These are phyloP conservation scores for Russula abietina DNA, from an alignment of 768 basidiomycete species.

Conservation along the genomic window DNA sequence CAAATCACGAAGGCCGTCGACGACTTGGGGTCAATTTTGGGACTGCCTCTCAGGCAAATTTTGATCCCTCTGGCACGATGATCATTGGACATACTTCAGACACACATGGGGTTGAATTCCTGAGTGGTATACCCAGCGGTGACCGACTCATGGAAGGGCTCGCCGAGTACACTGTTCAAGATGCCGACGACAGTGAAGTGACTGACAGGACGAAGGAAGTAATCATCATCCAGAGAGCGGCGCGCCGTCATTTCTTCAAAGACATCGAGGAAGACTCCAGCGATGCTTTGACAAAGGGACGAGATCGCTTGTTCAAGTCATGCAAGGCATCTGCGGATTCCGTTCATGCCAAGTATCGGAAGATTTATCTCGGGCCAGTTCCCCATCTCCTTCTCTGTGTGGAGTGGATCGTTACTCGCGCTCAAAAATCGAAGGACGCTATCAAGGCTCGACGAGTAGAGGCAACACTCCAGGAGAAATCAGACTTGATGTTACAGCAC, in stretches of 20 bases:
- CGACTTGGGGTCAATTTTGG: background rate
- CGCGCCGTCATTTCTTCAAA: background rate
- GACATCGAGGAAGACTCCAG: background rate
- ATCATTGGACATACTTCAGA: background rate
- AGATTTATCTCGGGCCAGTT: conserved; percentile 12
- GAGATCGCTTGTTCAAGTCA: conserved; percentile 3
- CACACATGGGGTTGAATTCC: background rate
- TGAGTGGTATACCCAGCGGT: background rate
- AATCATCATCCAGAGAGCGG: conserved; percentile 5
- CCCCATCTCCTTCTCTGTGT: conserved; percentile 20
- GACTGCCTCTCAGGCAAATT: background rate
- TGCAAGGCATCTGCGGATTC: conserved; percentile 8
- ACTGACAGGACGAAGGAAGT: conserved; percentile 6
- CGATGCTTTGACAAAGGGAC: background rate
- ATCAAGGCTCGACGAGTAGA: conserved; percentile 2
- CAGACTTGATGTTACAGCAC: background rate
- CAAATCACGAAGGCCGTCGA: background rate
- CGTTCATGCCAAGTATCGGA: conserved; percentile 10
- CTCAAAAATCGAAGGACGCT: background rate
- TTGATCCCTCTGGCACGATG: background rate
- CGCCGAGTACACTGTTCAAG: conserved; percentile 6
- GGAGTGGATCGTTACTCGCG: conserved; percentile 7
- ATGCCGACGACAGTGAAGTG: background rate
- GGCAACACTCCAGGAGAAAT: conserved; percentile 8
- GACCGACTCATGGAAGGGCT: background rate